Base-by-base conservation (phyloP, 2,329 filamentous ascomycete genomes). In the Fusarium mundagurra region DNA sequence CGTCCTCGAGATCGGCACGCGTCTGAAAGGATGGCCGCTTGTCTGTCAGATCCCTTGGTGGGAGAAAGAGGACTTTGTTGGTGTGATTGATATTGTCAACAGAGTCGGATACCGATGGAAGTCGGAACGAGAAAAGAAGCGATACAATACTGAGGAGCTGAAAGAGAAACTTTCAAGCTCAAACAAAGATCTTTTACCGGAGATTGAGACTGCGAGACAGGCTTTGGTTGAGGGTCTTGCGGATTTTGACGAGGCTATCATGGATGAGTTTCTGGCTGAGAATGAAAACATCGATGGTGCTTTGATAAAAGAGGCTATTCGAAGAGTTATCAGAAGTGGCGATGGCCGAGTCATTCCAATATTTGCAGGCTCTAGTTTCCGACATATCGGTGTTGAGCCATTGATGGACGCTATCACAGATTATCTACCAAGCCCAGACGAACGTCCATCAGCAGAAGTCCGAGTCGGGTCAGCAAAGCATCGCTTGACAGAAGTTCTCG, bases 41-140 rank as follows among this genome's bases (percentile, higher is more conserved):
- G 91, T 98, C 14, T 98, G 96, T 79, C 95, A 98, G 78, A 95
- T 98, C 71, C 96, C 96, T 1, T 98, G 95, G 94, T 98, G 95
- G 90, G 90, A 93, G 10, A 92, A 92, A 67, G 93, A 94, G 13
- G 88, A 89, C 11, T 93, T 98, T 76, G 89, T 92, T 31, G 96
- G 96, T 33, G 90, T 98, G 33, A 94, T 94, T 44, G 96, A 99
- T 84, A 91, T 93, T 44, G 88, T 98, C 61, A 90, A 92, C 68
- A 86, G 94, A 18, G 88, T 92, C 50, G 94, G 92, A 8, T 88
- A 98, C 68, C 87, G 90, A 67, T 98, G 96, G 92, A 82, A 89
- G 48, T 80, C 81, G 3, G 83, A 84, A 47, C 78, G 82, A 14
- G 79, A 82, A 55, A 83, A 84, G 78, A 90, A 66, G 6, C 77